A percentile compares a stretch with the other conserved stretches of the same genome.
phyloP scores from a whole-genome alignment of 176 grass and related monocot genomes.

The Musa troglodytarum region DNA sequence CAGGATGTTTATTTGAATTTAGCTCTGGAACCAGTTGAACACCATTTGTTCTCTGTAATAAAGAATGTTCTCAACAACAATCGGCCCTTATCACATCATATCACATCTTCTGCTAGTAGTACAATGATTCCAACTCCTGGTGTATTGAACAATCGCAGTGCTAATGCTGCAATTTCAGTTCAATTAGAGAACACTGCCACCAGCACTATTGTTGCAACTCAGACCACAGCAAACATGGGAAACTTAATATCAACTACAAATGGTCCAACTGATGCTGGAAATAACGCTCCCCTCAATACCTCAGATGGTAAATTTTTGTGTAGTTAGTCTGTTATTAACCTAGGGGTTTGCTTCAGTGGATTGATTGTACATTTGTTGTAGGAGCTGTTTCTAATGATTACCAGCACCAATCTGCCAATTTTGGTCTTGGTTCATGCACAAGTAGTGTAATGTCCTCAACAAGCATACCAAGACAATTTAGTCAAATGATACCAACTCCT shows the following conservation, averaged over 20 bases:
- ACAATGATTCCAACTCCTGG: conserved; percentile 94
- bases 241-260: conserved; percentile 33
- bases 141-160: conserved; percentile 44
- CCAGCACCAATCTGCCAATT: conserved; percentile 43
- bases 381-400: conserved; percentile 69
- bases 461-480: conserved; percentile 48
- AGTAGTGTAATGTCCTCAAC: conserved; percentile 40
- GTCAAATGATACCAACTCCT: conserved; percentile 86
- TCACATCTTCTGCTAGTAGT: conserved; percentile 47
- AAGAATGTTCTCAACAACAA: conserved; percentile 32
- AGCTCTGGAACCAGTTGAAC: conserved; percentile 42
- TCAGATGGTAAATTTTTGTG: conserved; percentile 14
- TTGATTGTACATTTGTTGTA: conserved; percentile 29
- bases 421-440: conserved; percentile 37
- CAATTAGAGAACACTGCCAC: conserved; percentile 40
- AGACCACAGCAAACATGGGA: conserved; percentile 39
- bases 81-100: conserved; percentile 24
- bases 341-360: conserved; percentile 6
- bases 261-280: conserved; percentile 28
- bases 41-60: conserved; percentile 41
- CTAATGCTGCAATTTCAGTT: conserved; percentile 45
- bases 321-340: background rate
- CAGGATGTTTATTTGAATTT: conserved; percentile 66
- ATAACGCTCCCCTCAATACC: conserved; percentile 4
- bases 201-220: conserved; percentile 45